Evolutionary conservation across 2,329 filamentous ascomycete genomes (phyloP), one percentile per base, ranked within the genome.

Genomic region (Trichoderma sp.): DNA sequence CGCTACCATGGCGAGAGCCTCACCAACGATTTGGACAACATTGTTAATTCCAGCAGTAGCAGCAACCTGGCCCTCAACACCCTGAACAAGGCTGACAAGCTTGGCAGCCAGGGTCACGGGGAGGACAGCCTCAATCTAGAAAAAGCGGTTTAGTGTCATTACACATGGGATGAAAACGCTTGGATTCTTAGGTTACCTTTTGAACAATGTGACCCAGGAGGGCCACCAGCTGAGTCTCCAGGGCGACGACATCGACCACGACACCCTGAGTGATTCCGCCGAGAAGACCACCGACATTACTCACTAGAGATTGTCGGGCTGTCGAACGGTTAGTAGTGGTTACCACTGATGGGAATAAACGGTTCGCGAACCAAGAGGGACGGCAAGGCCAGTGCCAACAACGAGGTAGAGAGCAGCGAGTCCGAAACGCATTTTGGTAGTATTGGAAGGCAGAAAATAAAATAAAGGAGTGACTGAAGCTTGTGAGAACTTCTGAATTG

Each of bases 1-100:
- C 54, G 70, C 54, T 13, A 71, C 60, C 68, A 73, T 70, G 54
- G 69, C 70, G 25, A 74, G 54, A 42, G 70, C 72, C 70, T 74
- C 70, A 42, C 72, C 72, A 53, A 73, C 69, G 68, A 71, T 69
- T 52, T 71, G 65, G 45, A 73, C 67, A 37, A 68, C 34, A 50
- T 64, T 68, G 39, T 67, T 58, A 13, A 65, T 15, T n/a, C 27
- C 52, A 25, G 34, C 37, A 1, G 52, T 39, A 22, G 37, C 63
- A 27, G 19, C 29, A 68, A 56, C 42, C 32, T 39, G 7, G n/a
- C 45, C 39, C 29, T 68, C 58, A 35, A 70, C 70, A 48, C 64
- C 52, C 39, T 72, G 58, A n/a, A 70, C 57, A 27, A 72, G 68
- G 29, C 63, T 65, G 56, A 74, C 66, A 45, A 72, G 71, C 70